Evolutionary conservation across 768 basidiomycete genomes (phyloP), one percentile per base, ranked within the genome.

Genomic region (Gymnopilus junonius): DNA sequence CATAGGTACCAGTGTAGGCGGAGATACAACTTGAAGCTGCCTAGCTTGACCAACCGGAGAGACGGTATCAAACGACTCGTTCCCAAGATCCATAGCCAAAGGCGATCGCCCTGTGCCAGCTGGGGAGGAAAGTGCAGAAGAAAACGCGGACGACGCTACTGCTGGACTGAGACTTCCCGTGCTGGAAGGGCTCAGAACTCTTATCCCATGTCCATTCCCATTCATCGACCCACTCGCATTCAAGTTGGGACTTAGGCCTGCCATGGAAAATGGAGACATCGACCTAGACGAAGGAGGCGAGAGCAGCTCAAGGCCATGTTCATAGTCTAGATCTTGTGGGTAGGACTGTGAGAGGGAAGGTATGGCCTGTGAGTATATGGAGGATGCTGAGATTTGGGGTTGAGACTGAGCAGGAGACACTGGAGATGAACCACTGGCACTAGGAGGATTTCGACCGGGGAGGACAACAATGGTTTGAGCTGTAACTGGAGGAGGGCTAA

Each of bases 261-360:
- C 69, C 59, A 73, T 65, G n/a, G 77, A 76, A 67, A 81, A 82
- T 1, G 80, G 81, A 5, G 80, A 77, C 17, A 76, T 74, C 1
- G 80, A 69, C 21, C 79, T 76, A 7, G 80, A 82, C 7, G 80
- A 79, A 2, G 81, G 79, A 7, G 80, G 79, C 15, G 80, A 82
- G 51, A 82, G 73, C 25, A 83, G 73, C 59, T 80, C 80, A 25
- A 82, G 68, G 27, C 77, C 80, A 43, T 75, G 77, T 65, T 83
- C 82, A 31, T 76, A 73, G 56, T 81, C 80, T 61, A 82, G 68
- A 40, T 80, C 79, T 62, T 77, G 76, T 2, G 80, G 80, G 64
- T 79, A 80, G 34, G 76, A 75, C 64, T 82, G 80, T 1, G 81
- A 82, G 45, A 82, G 74, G 42, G 77, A 79, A 4, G 78, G 79